phyloP scores from a whole-genome alignment of 768 basidiomycete genomes.

The Mycena filopes region DNA sequence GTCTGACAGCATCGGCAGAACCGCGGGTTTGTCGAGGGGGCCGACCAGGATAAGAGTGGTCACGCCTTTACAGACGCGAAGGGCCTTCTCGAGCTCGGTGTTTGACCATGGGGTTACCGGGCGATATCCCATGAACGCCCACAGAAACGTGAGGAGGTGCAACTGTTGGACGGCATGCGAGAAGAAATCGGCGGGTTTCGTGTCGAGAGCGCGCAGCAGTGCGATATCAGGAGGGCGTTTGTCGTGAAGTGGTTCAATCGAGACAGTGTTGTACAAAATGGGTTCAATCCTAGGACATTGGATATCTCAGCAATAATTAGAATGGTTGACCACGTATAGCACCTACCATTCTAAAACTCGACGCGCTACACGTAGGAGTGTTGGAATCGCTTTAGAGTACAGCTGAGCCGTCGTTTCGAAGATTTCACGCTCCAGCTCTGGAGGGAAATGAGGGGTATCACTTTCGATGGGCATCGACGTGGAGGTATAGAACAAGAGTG shows the following conservation, averaged over 20 bases:
- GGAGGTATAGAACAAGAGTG: not conserved
- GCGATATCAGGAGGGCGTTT: not conserved
- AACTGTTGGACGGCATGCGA: not conserved
- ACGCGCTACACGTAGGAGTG: not conserved
- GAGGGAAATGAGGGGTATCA: not conserved
- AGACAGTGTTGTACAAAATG: not conserved
- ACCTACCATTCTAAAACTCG: not conserved
- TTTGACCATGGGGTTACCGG: slow-evolving; percentile 1
- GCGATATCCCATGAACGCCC: not conserved
- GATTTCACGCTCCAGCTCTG: not conserved
- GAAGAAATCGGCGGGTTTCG: not conserved
- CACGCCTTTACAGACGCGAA: not conserved
- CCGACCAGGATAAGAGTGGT: not conserved
- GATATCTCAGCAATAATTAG: not conserved
- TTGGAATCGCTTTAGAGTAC: not conserved
- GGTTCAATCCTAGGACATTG: slow-evolving; percentile 5
- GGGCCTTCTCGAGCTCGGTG: not conserved
- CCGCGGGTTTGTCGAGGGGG: no score
- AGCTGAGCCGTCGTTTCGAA: slow-evolving; percentile 2
- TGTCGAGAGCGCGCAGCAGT: not conserved
- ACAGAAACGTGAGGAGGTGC: not conserved
- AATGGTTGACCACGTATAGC: no score
- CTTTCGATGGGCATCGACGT: not conserved
- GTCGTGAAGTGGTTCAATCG: not conserved
- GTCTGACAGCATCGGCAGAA: not conserved